Evolutionary conservation across 257 asterid genomes (phyloP).

Genomic region (Primulina huaijiensis): DNA sequence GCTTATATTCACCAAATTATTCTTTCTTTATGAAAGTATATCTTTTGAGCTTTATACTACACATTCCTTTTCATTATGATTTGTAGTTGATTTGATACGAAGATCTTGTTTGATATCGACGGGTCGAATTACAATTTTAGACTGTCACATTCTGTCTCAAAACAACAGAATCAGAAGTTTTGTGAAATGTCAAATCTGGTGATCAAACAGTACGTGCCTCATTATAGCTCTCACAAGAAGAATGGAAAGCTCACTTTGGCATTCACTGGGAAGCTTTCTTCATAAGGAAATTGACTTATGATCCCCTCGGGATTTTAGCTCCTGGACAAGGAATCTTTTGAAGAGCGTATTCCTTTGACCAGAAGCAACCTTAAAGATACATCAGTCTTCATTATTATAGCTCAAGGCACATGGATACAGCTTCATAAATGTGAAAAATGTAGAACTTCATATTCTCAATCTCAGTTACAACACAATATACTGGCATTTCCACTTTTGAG

Average conservation of each 20-base stretch:
- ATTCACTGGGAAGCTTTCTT: slow-evolving; percentile 63
- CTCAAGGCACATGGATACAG: slow-evolving; percentile 20
- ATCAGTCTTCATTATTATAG: slow-evolving; percentile 18
- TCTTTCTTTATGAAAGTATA: too few species aligned
- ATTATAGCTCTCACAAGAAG: slow-evolving; percentile 54
- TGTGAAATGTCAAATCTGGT: slow-evolving; percentile 52
- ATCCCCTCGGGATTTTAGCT: slow-evolving; percentile 84
- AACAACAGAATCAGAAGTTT: slow-evolving; percentile 56
- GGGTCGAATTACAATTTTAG: too few species aligned
- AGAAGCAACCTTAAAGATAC: slow-evolving; percentile 28
- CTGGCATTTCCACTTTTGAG: too few species aligned
- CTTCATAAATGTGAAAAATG: slow-evolving; percentile 27
- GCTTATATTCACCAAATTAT: too few species aligned
- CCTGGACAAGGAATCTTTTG: slow-evolving; percentile 85
- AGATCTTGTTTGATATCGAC: too few species aligned
- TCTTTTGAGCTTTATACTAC: too few species aligned
- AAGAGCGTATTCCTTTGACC: slow-evolving; percentile 38
- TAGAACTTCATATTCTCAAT: slow-evolving; percentile 19
- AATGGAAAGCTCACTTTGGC: slow-evolving; percentile 90
- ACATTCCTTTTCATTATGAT: too few species aligned
- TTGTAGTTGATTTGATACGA: too few species aligned
- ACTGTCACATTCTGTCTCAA: slow-evolving; percentile 20
- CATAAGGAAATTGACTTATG: slow-evolving; percentile 64
- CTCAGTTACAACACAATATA: slow-evolving; percentile 6
- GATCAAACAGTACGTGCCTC: slow-evolving; percentile 82